phyloP scores from a whole-genome alignment of 202 grass and related monocot species.

The Zoysia matrella region DNA sequence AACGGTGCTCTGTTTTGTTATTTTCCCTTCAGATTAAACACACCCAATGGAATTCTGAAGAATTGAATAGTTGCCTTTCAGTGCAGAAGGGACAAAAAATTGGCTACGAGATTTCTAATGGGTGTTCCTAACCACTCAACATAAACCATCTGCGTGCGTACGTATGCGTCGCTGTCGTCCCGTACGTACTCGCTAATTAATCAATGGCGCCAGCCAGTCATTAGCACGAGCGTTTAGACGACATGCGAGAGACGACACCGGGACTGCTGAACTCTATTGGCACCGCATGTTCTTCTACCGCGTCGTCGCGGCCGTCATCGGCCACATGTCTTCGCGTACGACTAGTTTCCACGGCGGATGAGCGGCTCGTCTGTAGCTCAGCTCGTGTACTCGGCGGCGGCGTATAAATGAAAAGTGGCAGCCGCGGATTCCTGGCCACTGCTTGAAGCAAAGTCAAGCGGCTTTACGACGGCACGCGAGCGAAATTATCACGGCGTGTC shows the following conservation, averaged over 20 bases:
- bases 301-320: not conserved
- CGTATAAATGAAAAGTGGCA: not conserved
- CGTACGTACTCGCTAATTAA: not conserved
- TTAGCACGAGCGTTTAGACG: constrained; percentile 23
- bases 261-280: not conserved
- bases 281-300: not conserved
- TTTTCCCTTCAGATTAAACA: no score
- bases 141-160: not conserved
- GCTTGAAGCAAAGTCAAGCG: constrained; percentile 61
- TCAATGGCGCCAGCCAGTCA: not conserved
- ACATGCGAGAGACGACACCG: not conserved
- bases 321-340: not conserved
- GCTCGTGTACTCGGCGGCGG: no score
- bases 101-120: not conserved
- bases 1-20: no score
- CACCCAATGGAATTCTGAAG: no score
- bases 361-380: not conserved
- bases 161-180: not conserved
- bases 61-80: no score
- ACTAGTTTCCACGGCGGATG: not conserved
- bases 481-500: not conserved
- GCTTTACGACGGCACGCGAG: constrained; percentile 41
- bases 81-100: not conserved
- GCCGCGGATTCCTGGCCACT: constrained; percentile 26
- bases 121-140: not conserved